These are phyloP conservation scores for Cymbopogon citratus DNA, from an alignment of 176 grass and related monocot genomes.

Conservation along the genomic window DNA sequence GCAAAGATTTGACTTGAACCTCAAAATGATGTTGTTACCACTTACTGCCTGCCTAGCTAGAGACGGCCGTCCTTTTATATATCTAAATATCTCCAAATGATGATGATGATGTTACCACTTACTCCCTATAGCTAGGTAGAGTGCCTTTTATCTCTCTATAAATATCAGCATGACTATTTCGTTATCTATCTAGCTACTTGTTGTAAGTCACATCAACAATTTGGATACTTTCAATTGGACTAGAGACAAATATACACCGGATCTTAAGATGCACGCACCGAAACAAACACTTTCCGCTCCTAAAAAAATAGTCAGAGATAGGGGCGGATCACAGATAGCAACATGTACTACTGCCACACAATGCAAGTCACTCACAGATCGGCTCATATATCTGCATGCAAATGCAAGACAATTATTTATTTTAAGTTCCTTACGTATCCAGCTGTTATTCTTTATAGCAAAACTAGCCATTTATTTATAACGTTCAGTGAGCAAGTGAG, in stretches of 20 bases:
- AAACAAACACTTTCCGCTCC: not conserved
- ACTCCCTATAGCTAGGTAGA: not conserved
- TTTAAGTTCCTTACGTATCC: no score
- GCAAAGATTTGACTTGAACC: not conserved
- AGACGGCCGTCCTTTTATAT: not conserved
- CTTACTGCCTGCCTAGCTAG: not conserved
- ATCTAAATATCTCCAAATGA: not conserved
- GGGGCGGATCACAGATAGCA: constrained; percentile 2
- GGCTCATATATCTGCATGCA: not conserved
- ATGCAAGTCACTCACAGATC: not conserved
- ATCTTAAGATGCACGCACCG: constrained; percentile 7
- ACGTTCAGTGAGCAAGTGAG: not conserved
- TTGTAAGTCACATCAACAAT: constrained; percentile 2
- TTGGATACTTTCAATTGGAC: not conserved
- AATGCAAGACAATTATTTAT: not conserved
- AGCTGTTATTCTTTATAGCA: not conserved
- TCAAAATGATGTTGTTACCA: not conserved
- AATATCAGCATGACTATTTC: constrained; percentile 24
- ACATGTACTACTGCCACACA: not conserved
- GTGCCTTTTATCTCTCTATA: not conserved
- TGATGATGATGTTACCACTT: not conserved
- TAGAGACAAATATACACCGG: not conserved
- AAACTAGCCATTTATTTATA: not conserved
- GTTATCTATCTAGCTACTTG: not conserved
- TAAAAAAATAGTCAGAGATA: constrained; percentile 6